phyloP scores from a whole-genome alignment of 306 rosid species.

The Urtica urens region DNA sequence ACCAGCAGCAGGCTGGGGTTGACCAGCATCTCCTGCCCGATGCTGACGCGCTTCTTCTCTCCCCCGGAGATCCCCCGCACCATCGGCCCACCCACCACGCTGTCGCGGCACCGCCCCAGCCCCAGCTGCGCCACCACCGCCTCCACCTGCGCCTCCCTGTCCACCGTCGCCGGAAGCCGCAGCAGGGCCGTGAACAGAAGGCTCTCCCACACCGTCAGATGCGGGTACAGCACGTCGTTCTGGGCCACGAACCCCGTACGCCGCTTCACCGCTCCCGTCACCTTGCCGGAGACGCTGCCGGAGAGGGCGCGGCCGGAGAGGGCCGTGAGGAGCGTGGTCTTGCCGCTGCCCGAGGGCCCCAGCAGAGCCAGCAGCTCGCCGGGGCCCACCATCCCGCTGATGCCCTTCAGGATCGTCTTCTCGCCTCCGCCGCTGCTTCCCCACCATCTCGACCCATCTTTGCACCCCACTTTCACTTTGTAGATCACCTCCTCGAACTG shows the following conservation, averaged over 20 bases:
- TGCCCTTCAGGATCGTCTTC: conserved; percentile 63
- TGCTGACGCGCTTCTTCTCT: conserved; percentile 90
- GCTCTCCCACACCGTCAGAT: conserved; percentile 78
- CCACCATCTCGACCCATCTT: conserved; percentile 38
- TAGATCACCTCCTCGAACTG: conserved; percentile 90
- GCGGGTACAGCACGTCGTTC: conserved; percentile 86
- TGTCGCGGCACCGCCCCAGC: conserved; percentile 52
- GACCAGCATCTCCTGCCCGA: conserved; percentile 92
- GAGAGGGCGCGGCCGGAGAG: conserved; percentile 86
- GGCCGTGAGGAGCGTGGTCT: conserved; percentile 88
- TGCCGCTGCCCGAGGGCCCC: conserved; percentile 97
- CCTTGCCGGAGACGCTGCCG: conserved; percentile 66
- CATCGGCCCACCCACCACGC: conserved; percentile 98
- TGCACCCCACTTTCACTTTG: conserved; percentile 65
- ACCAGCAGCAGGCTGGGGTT: conserved; percentile 76
- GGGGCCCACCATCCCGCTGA: conserved; percentile 74
- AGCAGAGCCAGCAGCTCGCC: conserved; percentile 95
- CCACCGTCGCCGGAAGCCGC: conserved; percentile 61
- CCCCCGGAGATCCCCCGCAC: conserved; percentile 94
- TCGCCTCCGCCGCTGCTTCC: conserved; percentile 16
- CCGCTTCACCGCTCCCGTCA: conserved; percentile 65
- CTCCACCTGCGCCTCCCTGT: conserved; percentile 58
- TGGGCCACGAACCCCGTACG: conserved; percentile 92
- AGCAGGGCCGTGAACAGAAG: conserved; percentile 85
- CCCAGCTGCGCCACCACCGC: conserved; percentile 69